Percentiles rank a stretch among this genome's conserved stretches.
Conservation (phyloP, 139 green algal genomes). For the Gonium pectorale region DNA sequence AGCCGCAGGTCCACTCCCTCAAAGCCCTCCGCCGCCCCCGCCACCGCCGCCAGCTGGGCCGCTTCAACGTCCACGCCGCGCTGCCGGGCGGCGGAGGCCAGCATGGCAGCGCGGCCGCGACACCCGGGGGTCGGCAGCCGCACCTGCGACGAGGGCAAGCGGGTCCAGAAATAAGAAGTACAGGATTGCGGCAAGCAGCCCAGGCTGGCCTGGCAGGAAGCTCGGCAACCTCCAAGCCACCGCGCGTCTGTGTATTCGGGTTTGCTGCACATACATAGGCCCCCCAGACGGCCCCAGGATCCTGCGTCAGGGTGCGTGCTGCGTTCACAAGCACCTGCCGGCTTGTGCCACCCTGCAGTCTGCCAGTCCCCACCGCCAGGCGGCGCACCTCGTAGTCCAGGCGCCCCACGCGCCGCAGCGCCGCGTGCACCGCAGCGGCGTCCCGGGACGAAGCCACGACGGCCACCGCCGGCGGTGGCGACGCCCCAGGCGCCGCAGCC, state of each 20-base stretch:
- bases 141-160: conserved; percentile 16
- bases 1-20: conserved; percentile 79
- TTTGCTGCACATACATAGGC: too few species aligned
- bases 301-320: too few species aligned
- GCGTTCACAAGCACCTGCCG: too few species aligned
- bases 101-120: conserved; percentile 60
- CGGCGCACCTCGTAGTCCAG: conserved; percentile 67
- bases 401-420: conserved; percentile 63
- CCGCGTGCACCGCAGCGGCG: conserved; percentile 22
- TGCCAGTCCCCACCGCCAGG: not conserved
- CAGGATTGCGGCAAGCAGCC: too few species aligned
- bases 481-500: not conserved
- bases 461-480: conserved; percentile 24
- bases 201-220: too few species aligned
- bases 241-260: too few species aligned
- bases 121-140: conserved; percentile 63
- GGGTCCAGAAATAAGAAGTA: too few species aligned
- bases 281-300: too few species aligned
- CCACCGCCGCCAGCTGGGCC: conserved; percentile 44
- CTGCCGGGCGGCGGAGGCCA: conserved; percentile 51
- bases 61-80: conserved; percentile 41
- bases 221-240: too few species aligned
- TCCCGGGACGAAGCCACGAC: conserved; percentile 36
- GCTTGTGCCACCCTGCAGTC: too few species aligned
- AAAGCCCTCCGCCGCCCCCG: conserved; percentile 74